Evolutionary conservation across 495 filamentous ascomycete genomes (phyloP), one percentile per base, ranked within the genome.

Genomic region (Cudoniella acicularis): DNA sequence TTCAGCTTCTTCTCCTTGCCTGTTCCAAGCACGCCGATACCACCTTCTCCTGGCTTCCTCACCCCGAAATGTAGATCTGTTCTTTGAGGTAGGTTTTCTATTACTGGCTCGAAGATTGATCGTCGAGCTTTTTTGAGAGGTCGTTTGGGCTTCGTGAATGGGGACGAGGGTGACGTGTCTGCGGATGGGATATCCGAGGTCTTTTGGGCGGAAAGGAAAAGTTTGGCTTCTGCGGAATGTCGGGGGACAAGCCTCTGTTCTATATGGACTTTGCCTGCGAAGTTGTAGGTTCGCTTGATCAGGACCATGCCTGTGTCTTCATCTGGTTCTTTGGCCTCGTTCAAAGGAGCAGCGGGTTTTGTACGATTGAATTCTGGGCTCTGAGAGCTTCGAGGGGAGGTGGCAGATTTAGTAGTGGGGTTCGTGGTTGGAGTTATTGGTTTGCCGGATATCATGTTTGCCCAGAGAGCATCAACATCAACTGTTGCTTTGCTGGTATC

Each of bases 401-500:
- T 8, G 8, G 45, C 8, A 10, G 45, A 20, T 63, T 27, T 58
- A 30, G 24, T 65, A 61, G 10, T 54, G 17, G 41, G 64, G 68
- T 20, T 59, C 18, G 30, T 27, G 61, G 67, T 22, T 60, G 26
- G 50, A 45, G 11, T 72, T 59, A 24, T 6, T 22, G 59, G 30
- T 30, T 63, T 62, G 2, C 58, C 60, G 6, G 65, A 54, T 26
- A 82, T 86, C 89, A 98, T 90, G 64, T 83, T 79, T 25, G 79
- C 81, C 94, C 94, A 98, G 16, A 98, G 65, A 10, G 84, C 84
- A 59, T 98, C 87, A n/a, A 98, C 89, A 67, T 98, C 89, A 49
- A 94, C 75, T 10, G 92, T 96, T 9, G 87, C 86, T 2, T 84
- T 87, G 3, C 85, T 85, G 43, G 78, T 83, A 53, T 73, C 78